phyloP scores from a whole-genome alignment of 805 yeast species.

The Candida easanensis region DNA sequence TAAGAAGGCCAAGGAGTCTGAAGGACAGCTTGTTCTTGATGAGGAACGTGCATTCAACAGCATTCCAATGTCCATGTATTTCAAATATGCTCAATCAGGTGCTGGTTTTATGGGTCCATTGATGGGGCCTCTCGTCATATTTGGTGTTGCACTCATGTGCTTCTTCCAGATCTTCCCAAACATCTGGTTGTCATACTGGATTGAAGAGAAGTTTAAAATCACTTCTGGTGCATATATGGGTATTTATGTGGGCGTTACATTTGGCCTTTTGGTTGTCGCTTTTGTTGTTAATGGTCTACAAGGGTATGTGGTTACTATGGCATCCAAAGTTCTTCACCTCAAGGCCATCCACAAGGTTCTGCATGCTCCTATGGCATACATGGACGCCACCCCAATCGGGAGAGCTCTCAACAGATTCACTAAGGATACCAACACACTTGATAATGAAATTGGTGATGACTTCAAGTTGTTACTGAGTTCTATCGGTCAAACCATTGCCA shows the following conservation, averaged over 20 bases:
- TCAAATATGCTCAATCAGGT: slow-evolving; percentile 34
- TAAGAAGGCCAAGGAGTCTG: slow-evolving; percentile 12
- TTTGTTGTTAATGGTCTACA: slow-evolving; percentile 38
- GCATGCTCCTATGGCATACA: slow-evolving; percentile 73
- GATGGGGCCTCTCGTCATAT: slow-evolving; percentile 24
- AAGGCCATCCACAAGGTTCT: slow-evolving; percentile 52
- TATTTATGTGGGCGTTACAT: slow-evolving; percentile 49
- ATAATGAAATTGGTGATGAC: slow-evolving; percentile 68
- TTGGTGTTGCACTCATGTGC: not conserved
- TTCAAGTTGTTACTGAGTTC: slow-evolving; percentile 49
- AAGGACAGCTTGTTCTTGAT: slow-evolving; percentile 18
- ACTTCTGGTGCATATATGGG: slow-evolving; percentile 51
- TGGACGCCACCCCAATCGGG: slow-evolving; percentile 61
- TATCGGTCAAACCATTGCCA: slow-evolving; percentile 47
- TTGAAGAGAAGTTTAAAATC: slow-evolving; percentile 44
- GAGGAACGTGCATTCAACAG: slow-evolving; percentile 39
- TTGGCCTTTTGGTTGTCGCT: slow-evolving; percentile 28
- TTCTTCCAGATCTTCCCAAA: not conserved
- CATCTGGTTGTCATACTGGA: slow-evolving; percentile 77
- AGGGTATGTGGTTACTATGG: slow-evolving; percentile 10
- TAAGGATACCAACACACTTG: slow-evolving; percentile 77
- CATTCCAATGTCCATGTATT: slow-evolving; percentile 33
- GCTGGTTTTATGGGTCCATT: slow-evolving; percentile 38
- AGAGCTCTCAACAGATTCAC: slow-evolving; percentile 7
- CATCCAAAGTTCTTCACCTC: slow-evolving; percentile 33